Base-by-base conservation (phyloP, 164 flowering plant genomes). In the Dillenia turbinata region DNA sequence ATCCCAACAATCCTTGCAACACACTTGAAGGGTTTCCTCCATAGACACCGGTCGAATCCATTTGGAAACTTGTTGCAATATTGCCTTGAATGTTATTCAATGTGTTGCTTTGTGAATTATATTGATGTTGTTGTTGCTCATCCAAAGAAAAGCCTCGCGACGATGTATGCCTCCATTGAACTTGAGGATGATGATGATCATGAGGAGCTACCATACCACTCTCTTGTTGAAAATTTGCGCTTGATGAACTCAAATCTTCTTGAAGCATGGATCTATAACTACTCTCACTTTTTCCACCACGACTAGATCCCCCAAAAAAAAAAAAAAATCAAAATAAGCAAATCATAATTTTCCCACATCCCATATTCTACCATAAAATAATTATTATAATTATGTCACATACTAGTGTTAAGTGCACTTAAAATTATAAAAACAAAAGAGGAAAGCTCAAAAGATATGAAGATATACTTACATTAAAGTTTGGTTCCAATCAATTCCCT, bases 201-300 rank as follows among this genome's bases (percentile, higher is more conserved):
- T 47, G 75, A 54, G 74, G 49, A 24, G 65, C 54, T 52, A 61
- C 66, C 48, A 59, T 46, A 45, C 49, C 59, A 22, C 52, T 56
- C 53, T 71, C 83, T 49, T 66, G 76, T 13, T 66, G 80, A 47
- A 71, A 78, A 59, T 61, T 68, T n/a, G 67, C 5, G 12, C 54
- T 67, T 3, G 63, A 50, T 5, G 63, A 50, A 46, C 47, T 63
- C 50, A 68, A 22, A 47, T 69, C 74, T 50, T 81, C 82, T 74
- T 80, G 81, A 15, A 86, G 77, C 77, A 84, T 69, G 12, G 82
- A 68, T 9, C 85, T 73, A 49, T 81, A 84, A 60, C 81, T 78
- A 49, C 67, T 57, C 44, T 79, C 84, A 26, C 59, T 62, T 64
- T 83, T 78, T 56, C 79, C 79, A 16, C 79, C 76, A 10, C 85